Evolutionary conservation across 768 basidiomycete species (phyloP).

Genomic region (Lyophyllum decastes): DNA sequence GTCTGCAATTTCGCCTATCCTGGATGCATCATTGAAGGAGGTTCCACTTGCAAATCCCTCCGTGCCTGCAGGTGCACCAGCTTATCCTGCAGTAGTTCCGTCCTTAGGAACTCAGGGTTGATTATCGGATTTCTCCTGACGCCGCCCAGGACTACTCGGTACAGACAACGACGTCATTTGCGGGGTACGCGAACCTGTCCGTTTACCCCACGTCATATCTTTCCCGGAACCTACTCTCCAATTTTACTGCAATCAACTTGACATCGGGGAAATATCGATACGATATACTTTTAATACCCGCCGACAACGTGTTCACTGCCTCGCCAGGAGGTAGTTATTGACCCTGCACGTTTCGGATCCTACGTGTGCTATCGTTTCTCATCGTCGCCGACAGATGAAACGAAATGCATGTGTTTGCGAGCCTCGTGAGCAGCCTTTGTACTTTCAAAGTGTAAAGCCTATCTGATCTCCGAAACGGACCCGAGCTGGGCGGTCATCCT

Average conservation of each 20-base stretch:
- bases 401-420: neutral
- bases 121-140: neutral
- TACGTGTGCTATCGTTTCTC: neutral
- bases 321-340: neutral
- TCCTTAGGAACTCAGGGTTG: neutral
- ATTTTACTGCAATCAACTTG: neutral
- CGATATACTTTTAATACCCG: neutral
- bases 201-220: neutral
- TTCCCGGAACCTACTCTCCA: neutral
- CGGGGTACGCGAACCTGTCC: neutral
- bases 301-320: conserved; percentile 2
- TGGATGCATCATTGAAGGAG: neutral
- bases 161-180: conserved; percentile 1
- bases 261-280: neutral
- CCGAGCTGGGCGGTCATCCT: neutral
- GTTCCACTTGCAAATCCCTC: neutral
- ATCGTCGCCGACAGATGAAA: neutral
- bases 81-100: neutral
- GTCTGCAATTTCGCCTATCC: neutral
- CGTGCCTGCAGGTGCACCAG: neutral
- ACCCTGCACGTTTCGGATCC: conserved; percentile 10
- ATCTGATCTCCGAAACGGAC: conserved; percentile 1
- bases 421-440: neutral
- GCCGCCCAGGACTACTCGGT: neutral
- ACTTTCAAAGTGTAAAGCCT: neutral